Base-by-base conservation (phyloP, 106 monocot genomes). In the Iris macrosiphon region DNA sequence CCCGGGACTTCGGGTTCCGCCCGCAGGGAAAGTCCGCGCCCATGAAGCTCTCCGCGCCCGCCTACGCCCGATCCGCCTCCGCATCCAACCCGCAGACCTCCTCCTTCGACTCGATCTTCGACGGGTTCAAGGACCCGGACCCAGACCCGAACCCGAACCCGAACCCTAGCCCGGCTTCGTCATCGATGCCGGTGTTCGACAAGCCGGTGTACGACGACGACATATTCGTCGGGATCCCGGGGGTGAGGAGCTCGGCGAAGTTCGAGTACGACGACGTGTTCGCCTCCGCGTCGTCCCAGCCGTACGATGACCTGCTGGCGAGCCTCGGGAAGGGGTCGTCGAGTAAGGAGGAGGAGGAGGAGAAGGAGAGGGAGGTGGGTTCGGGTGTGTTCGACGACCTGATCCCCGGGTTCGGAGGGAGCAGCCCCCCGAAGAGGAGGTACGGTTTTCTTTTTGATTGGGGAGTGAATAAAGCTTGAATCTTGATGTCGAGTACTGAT, bases 351-450 rank as follows among this genome's bases (percentile, higher is more conserved):
- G 43, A 5, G 1, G 26, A 9, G 31, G 30, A 2, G 5, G 50
- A 24, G 49, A 40, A 34, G 22, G 12, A 30, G 49, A 38, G 52
- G 13, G 45, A 35, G 31, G 22, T 40, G 52, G 61, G 49, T 7
- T 30, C 57, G 23, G 34, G 44, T 0, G 75, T 40, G 33, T 82
- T 92, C 33, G 85, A 86, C 11, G 85, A 92, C 15, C 62, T 92
- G 67, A 72, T 92, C 33, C 75, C 86, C 29, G 91, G 91, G 20
- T 92, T 92, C 49, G 73, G 82, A 12, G 67, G 80, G 48, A 78
- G 68, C 37, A 54, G 55, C 29, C 41, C 50, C 31, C 45, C 64
- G 4, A 52, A 30, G 14, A 60, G 18, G 39, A 79, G 75, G 80
- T 73, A 55, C 44, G 25, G 17, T 16, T 34, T 57, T 11, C 15